Evolutionary conservation across 129 eudicot genomes (phyloP), one percentile per base, ranked within the genome.

Genomic region (Ambrosia artemisiifolia): DNA sequence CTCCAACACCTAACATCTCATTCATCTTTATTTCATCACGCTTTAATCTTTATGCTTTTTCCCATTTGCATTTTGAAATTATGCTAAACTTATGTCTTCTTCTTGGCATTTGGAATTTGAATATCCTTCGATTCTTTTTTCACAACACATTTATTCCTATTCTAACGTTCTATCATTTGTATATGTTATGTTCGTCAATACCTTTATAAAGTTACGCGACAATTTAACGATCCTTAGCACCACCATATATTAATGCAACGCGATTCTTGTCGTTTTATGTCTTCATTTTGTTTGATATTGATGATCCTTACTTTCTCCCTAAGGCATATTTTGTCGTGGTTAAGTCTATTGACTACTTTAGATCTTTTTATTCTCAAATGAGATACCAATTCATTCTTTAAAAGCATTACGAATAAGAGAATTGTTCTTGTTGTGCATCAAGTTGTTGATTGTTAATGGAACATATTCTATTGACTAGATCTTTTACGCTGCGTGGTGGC

Each of bases 91-190:
- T 19, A 5, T 61, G 77, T 73, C 70, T 48, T 28, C 32, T 70
- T 70, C 63, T 14, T 9, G n/a, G 38, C 63, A 68, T 65, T 50
- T 64, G 34, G 20, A 71, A 81, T 78, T 84, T 84, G 89, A 86
- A 89, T 83, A 86, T 86, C 76, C 90, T 63, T 61, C 63, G 69
- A 72, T 78, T 63, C 77, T 51, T 59, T n/a, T 20, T 5, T 57
- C 46, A 36, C 76, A 47, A 71, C 76, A 70, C 72, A 62, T 7
- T 55, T 77, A 69, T 40, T 61, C 69, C 13, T 24, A 60, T 51
- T 54, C 53, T 35, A 19, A 43, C 17, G 72, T 17, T 54, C 18
- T 46, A 38, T 32, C 68, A 44, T 30, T 55, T 75, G 32, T 63
- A 44, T 32, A 38, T 40, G 49, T 44, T 17, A 69, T 53, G 28